Conservation (phyloP, 148 eudicot species). For the Chenopodium album region DNA sequence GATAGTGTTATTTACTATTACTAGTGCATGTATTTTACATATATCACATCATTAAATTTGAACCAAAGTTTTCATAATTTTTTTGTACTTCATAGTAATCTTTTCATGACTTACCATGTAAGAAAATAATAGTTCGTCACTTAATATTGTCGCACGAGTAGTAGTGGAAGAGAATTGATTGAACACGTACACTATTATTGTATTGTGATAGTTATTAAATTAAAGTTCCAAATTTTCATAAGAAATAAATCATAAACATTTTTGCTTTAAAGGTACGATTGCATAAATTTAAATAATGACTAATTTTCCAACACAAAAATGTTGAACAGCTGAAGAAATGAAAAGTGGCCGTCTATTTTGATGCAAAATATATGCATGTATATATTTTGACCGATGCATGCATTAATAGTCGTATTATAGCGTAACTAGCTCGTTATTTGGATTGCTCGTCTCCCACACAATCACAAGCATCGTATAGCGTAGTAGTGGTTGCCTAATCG, state of each 20-base stretch:
- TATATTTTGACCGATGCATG: too few relatives aligned
- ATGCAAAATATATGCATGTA: too few relatives aligned
- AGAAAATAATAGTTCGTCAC: neutral
- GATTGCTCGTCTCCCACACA: too few relatives aligned
- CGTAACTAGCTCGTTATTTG: too few relatives aligned
- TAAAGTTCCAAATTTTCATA: too few relatives aligned
- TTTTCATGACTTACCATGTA: neutral
- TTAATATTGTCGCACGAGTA: neutral
- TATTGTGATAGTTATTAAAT: neutral
- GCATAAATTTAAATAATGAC: too few relatives aligned
- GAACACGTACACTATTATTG: neutral
- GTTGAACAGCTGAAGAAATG: too few relatives aligned
- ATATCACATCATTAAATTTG: neutral
- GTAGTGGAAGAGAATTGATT: neutral
- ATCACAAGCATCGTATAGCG: too few relatives aligned
- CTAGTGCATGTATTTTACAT: neutral
- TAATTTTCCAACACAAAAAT: too few relatives aligned
- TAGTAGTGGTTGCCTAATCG: too few relatives aligned
- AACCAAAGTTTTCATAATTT: neutral
- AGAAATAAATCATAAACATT: neutral
- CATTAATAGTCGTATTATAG: too few relatives aligned
- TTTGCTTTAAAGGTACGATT: conserved; percentile 6
- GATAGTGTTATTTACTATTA: neutral
- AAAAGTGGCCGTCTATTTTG: too few relatives aligned
- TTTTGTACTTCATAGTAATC: neutral